Evolutionary conservation across 2,329 filamentous ascomycete genomes (phyloP).

Genomic region (Diaporthe nobilis): DNA sequence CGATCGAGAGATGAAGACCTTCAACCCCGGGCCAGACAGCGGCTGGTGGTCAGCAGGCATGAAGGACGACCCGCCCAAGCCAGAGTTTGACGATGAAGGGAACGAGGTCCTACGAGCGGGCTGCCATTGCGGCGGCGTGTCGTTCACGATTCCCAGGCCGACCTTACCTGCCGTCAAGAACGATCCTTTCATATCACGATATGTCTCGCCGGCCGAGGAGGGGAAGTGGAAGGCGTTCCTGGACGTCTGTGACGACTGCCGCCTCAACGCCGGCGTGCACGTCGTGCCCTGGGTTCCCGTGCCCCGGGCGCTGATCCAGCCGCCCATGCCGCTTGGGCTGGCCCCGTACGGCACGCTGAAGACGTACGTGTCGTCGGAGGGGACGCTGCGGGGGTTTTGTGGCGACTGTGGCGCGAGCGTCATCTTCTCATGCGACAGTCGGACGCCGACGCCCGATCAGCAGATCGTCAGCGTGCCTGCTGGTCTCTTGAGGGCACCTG

Average conservation of each 20-base stretch:
- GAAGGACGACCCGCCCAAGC: slow-evolving; percentile 38
- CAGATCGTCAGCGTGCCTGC: slow-evolving; percentile 59
- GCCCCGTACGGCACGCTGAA: slow-evolving; percentile 58
- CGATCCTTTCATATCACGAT: slow-evolving; percentile 50
- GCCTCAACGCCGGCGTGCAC: slow-evolving; percentile 58
- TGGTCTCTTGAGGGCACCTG: slow-evolving; percentile 60
- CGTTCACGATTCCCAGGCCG: slow-evolving; percentile 60
- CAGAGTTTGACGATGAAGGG: slow-evolving; percentile 53
- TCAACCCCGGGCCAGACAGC: slow-evolving; percentile 54
- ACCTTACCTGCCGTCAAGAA: slow-evolving; percentile 48
- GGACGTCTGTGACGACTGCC: slow-evolving; percentile 61
- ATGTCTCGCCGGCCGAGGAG: slow-evolving; percentile 54
- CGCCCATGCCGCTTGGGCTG: slow-evolving; percentile 54
- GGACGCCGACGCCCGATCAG: slow-evolving; percentile 49
- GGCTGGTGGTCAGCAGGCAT: slow-evolving; percentile 46
- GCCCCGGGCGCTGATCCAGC: slow-evolving; percentile 54
- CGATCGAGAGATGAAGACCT: slow-evolving; percentile 50
- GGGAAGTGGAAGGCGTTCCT: slow-evolving; percentile 59
- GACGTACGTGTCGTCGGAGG: slow-evolving; percentile 56
- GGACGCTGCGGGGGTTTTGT: slow-evolving; percentile 60
- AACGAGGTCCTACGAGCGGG: slow-evolving; percentile 58
- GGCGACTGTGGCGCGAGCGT: slow-evolving; percentile 61
- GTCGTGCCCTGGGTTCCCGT: slow-evolving; percentile 60
- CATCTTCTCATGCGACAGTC: slow-evolving; percentile 51
- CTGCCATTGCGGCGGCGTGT: slow-evolving; percentile 63